Conservation (phyloP, 1,139 yeast species). For the Pichia terricola region DNA sequence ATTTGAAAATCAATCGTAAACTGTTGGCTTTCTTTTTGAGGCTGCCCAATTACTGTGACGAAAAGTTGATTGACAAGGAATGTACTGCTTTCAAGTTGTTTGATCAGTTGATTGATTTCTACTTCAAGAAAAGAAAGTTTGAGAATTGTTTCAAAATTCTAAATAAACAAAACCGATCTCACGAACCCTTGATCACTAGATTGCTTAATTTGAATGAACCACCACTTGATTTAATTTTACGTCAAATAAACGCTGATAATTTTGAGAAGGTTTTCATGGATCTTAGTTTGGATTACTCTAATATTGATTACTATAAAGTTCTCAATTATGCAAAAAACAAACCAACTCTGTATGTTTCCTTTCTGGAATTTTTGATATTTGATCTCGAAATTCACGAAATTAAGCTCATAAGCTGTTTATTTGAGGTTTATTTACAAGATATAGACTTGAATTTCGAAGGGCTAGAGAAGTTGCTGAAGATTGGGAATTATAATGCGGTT, state of each 20-base stretch:
- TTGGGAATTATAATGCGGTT: constrained; percentile 27
- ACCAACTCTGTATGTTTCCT: constrained; percentile 30
- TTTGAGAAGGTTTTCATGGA: constrained; percentile 56
- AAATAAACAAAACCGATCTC: constrained; percentile 13
- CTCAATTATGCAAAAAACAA: constrained; percentile 29
- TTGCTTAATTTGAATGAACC: constrained; percentile 32
- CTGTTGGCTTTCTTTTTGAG: constrained; percentile 78
- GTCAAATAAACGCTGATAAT: constrained; percentile 38
- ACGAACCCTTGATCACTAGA: constrained; percentile 35
- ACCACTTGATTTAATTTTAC: constrained; percentile 45
- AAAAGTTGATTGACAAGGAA: constrained; percentile 47
- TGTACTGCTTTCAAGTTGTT: constrained; percentile 44
- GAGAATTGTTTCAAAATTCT: constrained; percentile 59
- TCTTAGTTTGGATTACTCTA: constrained; percentile 53
- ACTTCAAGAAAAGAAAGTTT: constrained; percentile 55
- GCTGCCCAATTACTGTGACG: constrained; percentile 64
- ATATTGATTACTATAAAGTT: constrained; percentile 46
- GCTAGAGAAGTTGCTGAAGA: constrained; percentile 22
- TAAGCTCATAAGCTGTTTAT: constrained; percentile 42
- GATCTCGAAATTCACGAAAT: constrained; percentile 36
- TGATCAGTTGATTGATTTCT: constrained; percentile 73
- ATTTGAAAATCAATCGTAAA: constrained; percentile 55
- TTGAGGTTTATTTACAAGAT: constrained; percentile 41
- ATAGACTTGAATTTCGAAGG: constrained; percentile 14
- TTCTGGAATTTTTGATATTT: constrained; percentile 54